A percentile compares a stretch with the other conserved stretches of the same genome.
Evolutionary conservation across 108 stramenopile genomes (phyloP).

Genomic region (Skeletonema grethae): DNA sequence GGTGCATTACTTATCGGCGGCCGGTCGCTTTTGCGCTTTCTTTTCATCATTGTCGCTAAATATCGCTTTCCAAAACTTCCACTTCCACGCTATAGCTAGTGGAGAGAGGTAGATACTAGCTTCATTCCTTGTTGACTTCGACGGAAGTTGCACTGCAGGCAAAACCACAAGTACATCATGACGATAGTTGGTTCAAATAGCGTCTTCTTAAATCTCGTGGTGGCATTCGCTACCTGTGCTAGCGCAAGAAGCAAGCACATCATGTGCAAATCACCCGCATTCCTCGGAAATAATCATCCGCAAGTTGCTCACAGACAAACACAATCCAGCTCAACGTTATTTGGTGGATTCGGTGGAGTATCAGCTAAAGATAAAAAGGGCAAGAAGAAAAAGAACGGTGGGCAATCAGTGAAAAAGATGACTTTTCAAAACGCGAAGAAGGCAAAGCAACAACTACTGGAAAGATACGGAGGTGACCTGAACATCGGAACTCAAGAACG

Average conservation of each 20-base stretch:
- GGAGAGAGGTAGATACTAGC: no score
- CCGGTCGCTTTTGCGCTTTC: no score
- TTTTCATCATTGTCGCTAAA: no score
- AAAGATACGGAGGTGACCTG: conserved; percentile 65
- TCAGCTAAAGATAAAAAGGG: conserved; percentile 6
- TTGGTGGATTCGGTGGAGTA: conserved; percentile 29
- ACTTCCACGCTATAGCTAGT: no score
- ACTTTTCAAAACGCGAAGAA: conserved; percentile 26
- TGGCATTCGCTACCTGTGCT: not conserved
- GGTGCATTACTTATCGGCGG: no score
- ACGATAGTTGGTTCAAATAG: not conserved
- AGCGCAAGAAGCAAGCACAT: not conserved
- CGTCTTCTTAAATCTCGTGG: not conserved
- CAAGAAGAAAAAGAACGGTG: conserved; percentile 1
- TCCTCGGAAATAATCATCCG: not conserved
- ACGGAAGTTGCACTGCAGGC: no score
- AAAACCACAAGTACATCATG: no score
- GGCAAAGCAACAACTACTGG: conserved; percentile 18
- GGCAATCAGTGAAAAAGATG: conserved; percentile 29
- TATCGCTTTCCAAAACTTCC: no score
- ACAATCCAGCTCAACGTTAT: conserved; percentile 45
- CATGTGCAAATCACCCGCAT: not conserved
- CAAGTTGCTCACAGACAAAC: conserved; percentile 41
- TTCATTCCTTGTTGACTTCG: no score
- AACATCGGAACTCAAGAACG: conserved; percentile 59